Evolutionary conservation across 2,329 filamentous ascomycete species (phyloP).

Genomic region (Penicillium thymicola): DNA sequence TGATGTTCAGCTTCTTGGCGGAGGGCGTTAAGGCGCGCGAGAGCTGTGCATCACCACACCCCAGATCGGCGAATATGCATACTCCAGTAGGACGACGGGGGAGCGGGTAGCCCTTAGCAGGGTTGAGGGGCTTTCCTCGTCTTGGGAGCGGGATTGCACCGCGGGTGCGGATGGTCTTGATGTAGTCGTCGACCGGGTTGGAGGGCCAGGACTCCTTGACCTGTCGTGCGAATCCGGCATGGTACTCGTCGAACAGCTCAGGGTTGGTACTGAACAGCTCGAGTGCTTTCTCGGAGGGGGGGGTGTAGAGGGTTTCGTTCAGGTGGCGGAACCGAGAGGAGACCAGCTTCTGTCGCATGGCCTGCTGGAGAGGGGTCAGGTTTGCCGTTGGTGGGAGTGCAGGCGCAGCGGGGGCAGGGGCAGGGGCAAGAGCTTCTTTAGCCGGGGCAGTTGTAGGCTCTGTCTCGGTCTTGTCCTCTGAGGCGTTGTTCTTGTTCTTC

Average conservation of each 20-base stretch:
- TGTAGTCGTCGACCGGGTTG: constrained; percentile 89
- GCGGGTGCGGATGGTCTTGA: constrained; percentile 66
- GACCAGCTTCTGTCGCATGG: constrained; percentile 92
- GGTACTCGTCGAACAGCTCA: constrained; percentile 94
- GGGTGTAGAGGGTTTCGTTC: constrained; percentile 95
- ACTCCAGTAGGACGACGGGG: constrained; percentile 65
- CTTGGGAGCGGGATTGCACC: constrained; percentile 52
- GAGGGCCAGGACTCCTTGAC: constrained; percentile 88
- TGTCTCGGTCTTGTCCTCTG: constrained; percentile 22
- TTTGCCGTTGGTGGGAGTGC: constrained; percentile 51
- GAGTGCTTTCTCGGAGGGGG: constrained; percentile 78
- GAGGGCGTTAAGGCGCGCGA: constrained; percentile 62
- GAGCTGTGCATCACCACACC: constrained; percentile 87
- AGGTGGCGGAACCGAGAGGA: constrained; percentile 95
- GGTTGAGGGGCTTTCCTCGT: constrained; percentile 38
- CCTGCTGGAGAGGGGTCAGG: constrained; percentile 86
- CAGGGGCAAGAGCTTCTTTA: constrained; percentile 9
- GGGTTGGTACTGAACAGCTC: constrained; percentile 78
- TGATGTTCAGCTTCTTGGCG: constrained; percentile 64
- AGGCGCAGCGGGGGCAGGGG: constrained; percentile 10
- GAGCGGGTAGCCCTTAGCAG: constrained; percentile 48
- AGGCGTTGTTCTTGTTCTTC: constrained; percentile 30
- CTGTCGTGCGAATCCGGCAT: constrained; percentile 92
- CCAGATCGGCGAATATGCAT: constrained; percentile 83
- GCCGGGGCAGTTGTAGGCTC: constrained; percentile 9